Base-by-base conservation (phyloP, 768 basidiomycete species). In the Imleria badia region DNA sequence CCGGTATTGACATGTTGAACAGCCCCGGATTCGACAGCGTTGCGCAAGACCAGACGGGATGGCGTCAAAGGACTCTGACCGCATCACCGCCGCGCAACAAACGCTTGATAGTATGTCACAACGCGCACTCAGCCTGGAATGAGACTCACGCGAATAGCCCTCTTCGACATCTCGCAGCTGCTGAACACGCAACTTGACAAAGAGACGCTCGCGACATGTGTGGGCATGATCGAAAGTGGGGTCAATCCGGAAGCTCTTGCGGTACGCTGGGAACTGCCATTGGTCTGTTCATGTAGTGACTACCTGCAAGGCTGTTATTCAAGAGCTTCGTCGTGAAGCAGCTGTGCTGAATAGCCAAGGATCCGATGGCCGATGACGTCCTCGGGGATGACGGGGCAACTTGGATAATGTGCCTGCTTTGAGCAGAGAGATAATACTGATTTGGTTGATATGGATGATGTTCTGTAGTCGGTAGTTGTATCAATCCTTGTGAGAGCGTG, bases 231-330 rank as follows among this genome's bases (percentile, higher is more conserved):
- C 62, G 94, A 96, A 73, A 86, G 83, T 56, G 94, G 94, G 17
- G 90, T 89, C 44, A 96, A 95, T 69, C 91, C 94, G 12, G 92
- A 95, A 65, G 93, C 92, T 0, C 77, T 96, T 43, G 94, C 93
- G 62, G 94, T 95, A 67, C 51, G 85, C 73, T 15, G 63, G 34
- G 50, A 17, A 51, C 14, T 36, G 26, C 35, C 45, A 14, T n/a
- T 14, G 42, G 17, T 8, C 13, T 35, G 36, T n/a, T 62, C 48
- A 52, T 29, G 22, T 51, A 13, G 51, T 44, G 23, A 51, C 53
- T 36, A 20, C 51, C 19, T 46, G 23, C 54, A 45, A 94, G 91
- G 89, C 87, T 34, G 90, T 94, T 4, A 83, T 94, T 49, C 89
- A 89, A 65, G 91, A 93, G 68, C 81, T 94, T 19, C 79, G 90